A percentile compares a stretch with the other conserved stretches of the same genome.
Evolutionary conservation across 306 rosid genomes (phyloP).

Genomic region (Fagus sylvatica): DNA sequence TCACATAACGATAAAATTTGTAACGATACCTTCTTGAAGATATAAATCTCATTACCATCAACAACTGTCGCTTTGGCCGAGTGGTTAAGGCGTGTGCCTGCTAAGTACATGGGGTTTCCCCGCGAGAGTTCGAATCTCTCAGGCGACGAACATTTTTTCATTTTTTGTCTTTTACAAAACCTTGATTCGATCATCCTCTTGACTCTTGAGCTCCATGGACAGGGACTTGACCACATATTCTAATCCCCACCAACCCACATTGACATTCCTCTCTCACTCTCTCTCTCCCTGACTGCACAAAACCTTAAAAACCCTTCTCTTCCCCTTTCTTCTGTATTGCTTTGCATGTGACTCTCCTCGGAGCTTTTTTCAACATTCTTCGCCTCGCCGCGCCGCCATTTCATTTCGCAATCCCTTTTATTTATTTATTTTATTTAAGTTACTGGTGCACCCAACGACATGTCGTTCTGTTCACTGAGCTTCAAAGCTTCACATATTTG

Average conservation of each 20-base stretch:
- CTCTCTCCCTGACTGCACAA: background rate
- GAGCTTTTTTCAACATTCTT: background rate
- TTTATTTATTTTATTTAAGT: too few relatives aligned
- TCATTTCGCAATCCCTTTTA: background rate
- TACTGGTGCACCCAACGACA: constrained; percentile 19
- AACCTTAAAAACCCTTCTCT: background rate
- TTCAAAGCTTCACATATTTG: constrained; percentile 17
- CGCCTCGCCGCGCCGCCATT: background rate
- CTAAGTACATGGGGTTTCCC: constrained; percentile 92
- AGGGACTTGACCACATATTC: too few relatives aligned
- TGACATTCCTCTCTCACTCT: background rate
- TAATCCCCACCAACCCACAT: too few relatives aligned
- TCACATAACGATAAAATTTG: too few relatives aligned
- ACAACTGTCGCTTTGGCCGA: constrained; percentile 78
- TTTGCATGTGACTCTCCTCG: too few relatives aligned
- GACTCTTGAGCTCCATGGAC: background rate
- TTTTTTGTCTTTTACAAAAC: background rate
- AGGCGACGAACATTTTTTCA: constrained; percentile 37
- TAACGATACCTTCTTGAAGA: too few relatives aligned
- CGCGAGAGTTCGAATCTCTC: constrained; percentile 98
- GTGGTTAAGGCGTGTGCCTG: constrained; percentile 99
- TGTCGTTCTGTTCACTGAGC: constrained; percentile 45
- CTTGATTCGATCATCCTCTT: background rate
- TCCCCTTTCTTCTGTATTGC: too few relatives aligned
- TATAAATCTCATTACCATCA: fast-evolving